Evolutionary conservation across 164 flowering plant genomes (phyloP).

Genomic region (Chimonanthus salicifolius): DNA sequence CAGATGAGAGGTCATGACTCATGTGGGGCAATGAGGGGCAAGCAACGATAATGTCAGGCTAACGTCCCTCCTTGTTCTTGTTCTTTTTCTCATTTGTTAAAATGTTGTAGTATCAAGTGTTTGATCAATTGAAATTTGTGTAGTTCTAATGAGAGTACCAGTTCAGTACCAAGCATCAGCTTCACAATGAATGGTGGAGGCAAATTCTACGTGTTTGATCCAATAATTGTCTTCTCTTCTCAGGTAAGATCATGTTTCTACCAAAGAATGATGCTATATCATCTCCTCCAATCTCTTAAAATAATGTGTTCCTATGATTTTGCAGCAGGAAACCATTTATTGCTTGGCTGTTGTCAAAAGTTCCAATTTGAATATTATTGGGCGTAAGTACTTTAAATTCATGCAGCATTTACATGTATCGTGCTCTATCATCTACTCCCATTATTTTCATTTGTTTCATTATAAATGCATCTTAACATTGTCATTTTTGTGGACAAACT

Average conservation of each 20-base stretch:
- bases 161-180: slow-evolving; percentile 18
- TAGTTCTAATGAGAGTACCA: slow-evolving; percentile 32
- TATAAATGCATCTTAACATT: too few species aligned
- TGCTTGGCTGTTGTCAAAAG: slow-evolving; percentile 72
- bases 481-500: too few species aligned
- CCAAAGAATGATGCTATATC: not conserved
- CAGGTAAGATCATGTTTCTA: slow-evolving; percentile 26
- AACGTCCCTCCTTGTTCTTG: not conserved
- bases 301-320: slow-evolving; percentile 8
- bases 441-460: too few species aligned
- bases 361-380: slow-evolving; percentile 63
- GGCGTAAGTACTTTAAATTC: slow-evolving; percentile 54
- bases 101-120: not conserved
- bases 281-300: not conserved
- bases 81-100: not conserved
- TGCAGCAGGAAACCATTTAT: slow-evolving; percentile 34
- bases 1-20: not conserved
- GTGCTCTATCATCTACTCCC: too few species aligned
- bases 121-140: slow-evolving; percentile 7
- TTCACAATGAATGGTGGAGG: slow-evolving; percentile 33
- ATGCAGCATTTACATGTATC: not conserved
- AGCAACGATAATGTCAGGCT: not conserved
- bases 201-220: slow-evolving; percentile 18
- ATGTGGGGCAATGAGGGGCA: not conserved
- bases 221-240: slow-evolving; percentile 16